Evolutionary conservation across 2,329 filamentous ascomycete species (phyloP).

Genomic region (Alternaria sp.): DNA sequence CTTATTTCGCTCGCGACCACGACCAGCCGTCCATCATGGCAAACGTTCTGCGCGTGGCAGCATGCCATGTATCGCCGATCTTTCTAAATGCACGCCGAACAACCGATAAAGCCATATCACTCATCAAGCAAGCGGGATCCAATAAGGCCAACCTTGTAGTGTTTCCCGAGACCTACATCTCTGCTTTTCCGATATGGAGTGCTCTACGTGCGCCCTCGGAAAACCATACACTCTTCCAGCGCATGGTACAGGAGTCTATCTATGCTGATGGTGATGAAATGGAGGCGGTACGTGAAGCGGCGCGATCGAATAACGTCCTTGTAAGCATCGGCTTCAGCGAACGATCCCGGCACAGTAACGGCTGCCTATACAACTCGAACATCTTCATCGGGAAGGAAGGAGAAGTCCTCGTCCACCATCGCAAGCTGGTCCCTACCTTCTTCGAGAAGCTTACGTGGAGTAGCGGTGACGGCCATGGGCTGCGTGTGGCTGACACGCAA

Average conservation of each 20-base stretch:
- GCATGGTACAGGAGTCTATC: slow-evolving; percentile 43
- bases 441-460: slow-evolving; percentile 66
- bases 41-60: slow-evolving; percentile 31
- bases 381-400: slow-evolving; percentile 57
- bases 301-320: slow-evolving; percentile 49
- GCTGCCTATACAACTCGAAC: slow-evolving; percentile 62
- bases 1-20: background rate
- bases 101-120: slow-evolving; percentile 56
- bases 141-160: slow-evolving; percentile 60
- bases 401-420: slow-evolving; percentile 59
- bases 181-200: slow-evolving; percentile 64
- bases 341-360: slow-evolving; percentile 54
- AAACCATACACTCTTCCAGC: slow-evolving; percentile 61
- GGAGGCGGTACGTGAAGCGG: slow-evolving; percentile 36
- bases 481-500: slow-evolving; percentile 57
- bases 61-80: slow-evolving; percentile 50
- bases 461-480: slow-evolving; percentile 61
- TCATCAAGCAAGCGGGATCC: slow-evolving; percentile 57
- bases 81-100: slow-evolving; percentile 59
- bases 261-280: slow-evolving; percentile 39
- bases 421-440: slow-evolving; percentile 65
- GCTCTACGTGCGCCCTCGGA: slow-evolving; percentile 57
- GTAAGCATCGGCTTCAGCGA: slow-evolving; percentile 63
- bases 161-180: slow-evolving; percentile 63
- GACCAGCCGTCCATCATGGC: slow-evolving; percentile 12